Conservation (phyloP, 768 basidiomycete species). For the Tylopilus sp. region DNA sequence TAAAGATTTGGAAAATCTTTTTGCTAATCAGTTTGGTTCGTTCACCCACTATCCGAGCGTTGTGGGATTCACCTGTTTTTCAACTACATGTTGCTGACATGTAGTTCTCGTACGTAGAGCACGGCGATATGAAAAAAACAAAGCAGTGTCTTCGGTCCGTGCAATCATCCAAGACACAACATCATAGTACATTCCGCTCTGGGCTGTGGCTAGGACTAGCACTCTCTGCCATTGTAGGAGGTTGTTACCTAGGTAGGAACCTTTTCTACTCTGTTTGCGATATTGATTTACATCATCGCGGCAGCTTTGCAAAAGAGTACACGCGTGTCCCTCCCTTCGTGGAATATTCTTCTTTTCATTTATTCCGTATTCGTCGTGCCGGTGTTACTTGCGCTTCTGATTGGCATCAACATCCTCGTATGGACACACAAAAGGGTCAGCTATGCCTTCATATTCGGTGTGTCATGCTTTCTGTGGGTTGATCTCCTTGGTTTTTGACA, state of each 20-base stretch:
- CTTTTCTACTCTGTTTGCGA: neutral
- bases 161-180: slow-evolving; percentile 51
- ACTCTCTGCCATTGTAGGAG: slow-evolving; percentile 62
- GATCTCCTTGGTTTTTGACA: neutral
- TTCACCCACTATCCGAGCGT: neutral
- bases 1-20: slow-evolving; percentile 71
- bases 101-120: slow-evolving; percentile 31
- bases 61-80: neutral
- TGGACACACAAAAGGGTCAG: slow-evolving; percentile 82
- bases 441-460: slow-evolving; percentile 88
- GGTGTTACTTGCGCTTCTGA: slow-evolving; percentile 66
- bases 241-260: slow-evolving; percentile 53
- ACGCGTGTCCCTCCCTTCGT: slow-evolving; percentile 57
- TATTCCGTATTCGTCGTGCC: slow-evolving; percentile 78
- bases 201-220: slow-evolving; percentile 71
- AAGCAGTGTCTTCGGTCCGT: slow-evolving; percentile 58
- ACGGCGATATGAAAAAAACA: slow-evolving; percentile 80
- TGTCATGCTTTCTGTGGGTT: slow-evolving; percentile 10
- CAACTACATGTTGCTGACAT: neutral
- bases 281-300: neutral
- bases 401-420: slow-evolving; percentile 80
- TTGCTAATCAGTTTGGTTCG: slow-evolving; percentile 70
- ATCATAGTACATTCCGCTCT: slow-evolving; percentile 70
- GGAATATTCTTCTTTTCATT: slow-evolving; percentile 71
- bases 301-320: slow-evolving; percentile 56